Conservation (phyloP, 352 stramenopile genomes). For the Phytophthora meadii region DNA sequence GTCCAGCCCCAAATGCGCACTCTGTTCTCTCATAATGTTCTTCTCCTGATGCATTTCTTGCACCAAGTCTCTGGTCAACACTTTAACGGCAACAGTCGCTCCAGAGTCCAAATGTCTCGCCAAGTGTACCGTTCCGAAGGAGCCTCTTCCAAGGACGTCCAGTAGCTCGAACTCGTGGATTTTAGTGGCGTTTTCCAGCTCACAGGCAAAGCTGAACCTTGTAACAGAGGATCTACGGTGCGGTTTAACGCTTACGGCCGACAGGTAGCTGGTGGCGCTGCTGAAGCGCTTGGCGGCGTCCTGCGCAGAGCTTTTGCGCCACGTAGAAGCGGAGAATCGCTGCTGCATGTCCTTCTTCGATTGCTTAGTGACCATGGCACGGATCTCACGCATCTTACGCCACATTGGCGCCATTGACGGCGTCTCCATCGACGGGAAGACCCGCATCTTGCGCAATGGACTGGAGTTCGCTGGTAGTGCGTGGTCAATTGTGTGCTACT, state of each 20-base stretch:
- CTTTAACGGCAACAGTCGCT: slow-evolving; percentile 66
- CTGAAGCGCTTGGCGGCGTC: slow-evolving; percentile 26
- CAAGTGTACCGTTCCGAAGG: slow-evolving; percentile 75
- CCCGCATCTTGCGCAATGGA: slow-evolving; percentile 14
- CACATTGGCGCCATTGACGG: slow-evolving; percentile 51
- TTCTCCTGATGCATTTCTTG: slow-evolving; percentile 69
- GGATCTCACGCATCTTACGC: slow-evolving; percentile 48
- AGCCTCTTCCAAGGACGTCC: slow-evolving; percentile 67
- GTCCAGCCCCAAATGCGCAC: slow-evolving; percentile 59
- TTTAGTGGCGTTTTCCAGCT: slow-evolving; percentile 35
- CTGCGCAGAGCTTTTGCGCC: slow-evolving; percentile 26
- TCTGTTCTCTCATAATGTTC: slow-evolving; percentile 76
- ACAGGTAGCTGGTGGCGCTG: slow-evolving; percentile 33
- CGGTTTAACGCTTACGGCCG: slow-evolving; percentile 25
- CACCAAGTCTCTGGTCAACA: slow-evolving; percentile 50
- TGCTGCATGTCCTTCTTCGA: slow-evolving; percentile 19
- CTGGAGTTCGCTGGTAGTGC: too few relatives aligned
- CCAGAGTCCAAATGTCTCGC: slow-evolving; percentile 66
- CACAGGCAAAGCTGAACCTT: slow-evolving; percentile 16
- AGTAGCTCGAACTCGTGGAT: slow-evolving; percentile 69
- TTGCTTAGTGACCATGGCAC: slow-evolving; percentile 35
- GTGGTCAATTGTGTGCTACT: neutral
- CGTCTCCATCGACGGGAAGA: slow-evolving; percentile 31
- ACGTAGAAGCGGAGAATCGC: slow-evolving; percentile 45
- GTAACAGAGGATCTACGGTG: slow-evolving; percentile 25